Evolutionary conservation across 2,329 filamentous ascomycete genomes (phyloP).

Genomic region (Colletotrichum ledebouriae): DNA sequence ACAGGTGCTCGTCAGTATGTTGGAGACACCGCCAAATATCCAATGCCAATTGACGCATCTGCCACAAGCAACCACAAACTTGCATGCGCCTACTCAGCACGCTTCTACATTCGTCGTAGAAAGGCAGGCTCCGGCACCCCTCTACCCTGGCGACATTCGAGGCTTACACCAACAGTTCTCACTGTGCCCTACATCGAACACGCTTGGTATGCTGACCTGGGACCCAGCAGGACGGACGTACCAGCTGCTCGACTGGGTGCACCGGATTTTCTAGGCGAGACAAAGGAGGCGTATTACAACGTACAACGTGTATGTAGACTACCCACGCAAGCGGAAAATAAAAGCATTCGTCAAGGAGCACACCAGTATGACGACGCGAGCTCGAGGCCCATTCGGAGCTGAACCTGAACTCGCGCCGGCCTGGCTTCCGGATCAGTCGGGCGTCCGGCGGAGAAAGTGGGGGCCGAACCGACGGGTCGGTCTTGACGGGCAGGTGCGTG

Average conservation of each 20-base stretch:
- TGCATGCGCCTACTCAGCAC: neutral
- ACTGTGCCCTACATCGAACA: no score
- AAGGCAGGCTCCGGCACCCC: no score
- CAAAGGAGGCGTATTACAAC: neutral
- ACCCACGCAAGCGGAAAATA: neutral
- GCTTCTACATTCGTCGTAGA: neutral
- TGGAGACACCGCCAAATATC: neutral
- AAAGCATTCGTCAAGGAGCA: neutral
- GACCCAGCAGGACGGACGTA: no score
- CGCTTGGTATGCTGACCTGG: no score
- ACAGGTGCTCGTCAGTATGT: no score
- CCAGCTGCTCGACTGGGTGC: no score
- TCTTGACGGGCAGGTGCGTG: conserved; percentile 2
- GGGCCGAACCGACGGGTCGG: neutral
- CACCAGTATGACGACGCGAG: conserved; percentile 10
- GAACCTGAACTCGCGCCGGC: conserved; percentile 17
- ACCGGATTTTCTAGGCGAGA: no score
- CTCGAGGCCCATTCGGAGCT: conserved; percentile 11
- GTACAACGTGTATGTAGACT: neutral
- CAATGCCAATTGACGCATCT: neutral
- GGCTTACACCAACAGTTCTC: no score
- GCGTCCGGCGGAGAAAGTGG: conserved; percentile 28
- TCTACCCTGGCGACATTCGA: no score
- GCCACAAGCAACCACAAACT: neutral
- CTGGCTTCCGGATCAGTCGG: conserved; percentile 33